phyloP scores from a whole-genome alignment of 345 rosid genomes.

The Excoecaria agallocha region DNA sequence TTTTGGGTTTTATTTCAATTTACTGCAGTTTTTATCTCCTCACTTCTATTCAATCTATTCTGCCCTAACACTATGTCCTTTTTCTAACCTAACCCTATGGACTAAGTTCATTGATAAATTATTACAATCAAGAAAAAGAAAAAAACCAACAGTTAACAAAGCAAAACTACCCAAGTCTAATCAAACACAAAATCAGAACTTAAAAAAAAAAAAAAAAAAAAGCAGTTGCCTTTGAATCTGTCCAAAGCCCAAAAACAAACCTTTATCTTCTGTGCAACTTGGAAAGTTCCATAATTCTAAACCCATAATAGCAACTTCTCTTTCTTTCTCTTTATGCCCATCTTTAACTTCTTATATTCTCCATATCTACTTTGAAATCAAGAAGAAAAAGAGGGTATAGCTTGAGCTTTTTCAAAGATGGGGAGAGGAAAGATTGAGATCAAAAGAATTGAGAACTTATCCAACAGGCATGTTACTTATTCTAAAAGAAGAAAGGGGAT shows the following conservation, averaged over 20 bases:
- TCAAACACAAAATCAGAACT: slow-evolving; percentile 9
- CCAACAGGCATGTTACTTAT: slow-evolving; percentile 72
- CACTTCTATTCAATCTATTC: background rate
- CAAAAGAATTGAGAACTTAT: slow-evolving; percentile 74
- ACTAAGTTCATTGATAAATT: slow-evolving; percentile 8
- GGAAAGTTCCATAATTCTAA: slow-evolving; percentile 50
- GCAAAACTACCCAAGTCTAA: slow-evolving; percentile 27
- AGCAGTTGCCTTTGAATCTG: slow-evolving; percentile 36
- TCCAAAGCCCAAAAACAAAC: slow-evolving; percentile 43
- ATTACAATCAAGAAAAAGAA: background rate
- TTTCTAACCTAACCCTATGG: background rate
- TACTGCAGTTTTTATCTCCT: background rate
- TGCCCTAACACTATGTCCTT: too few relatives aligned
- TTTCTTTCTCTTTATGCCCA: slow-evolving; percentile 16
- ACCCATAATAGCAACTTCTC: slow-evolving; percentile 44
- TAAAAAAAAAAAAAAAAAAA: background rate
- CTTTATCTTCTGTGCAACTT: slow-evolving; percentile 41
- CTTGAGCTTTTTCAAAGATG: slow-evolving; percentile 28
- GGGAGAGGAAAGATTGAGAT: slow-evolving; percentile 89
- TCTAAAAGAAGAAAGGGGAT: slow-evolving; percentile 73
- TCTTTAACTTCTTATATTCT: slow-evolving; percentile 4
- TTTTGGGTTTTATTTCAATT: background rate
- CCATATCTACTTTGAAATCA: slow-evolving; percentile 14
- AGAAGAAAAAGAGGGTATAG: background rate
- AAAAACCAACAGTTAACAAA: slow-evolving; percentile 35